phyloP scores from a whole-genome alignment of 176 grass and related monocot species.

The Otatea glauca region DNA sequence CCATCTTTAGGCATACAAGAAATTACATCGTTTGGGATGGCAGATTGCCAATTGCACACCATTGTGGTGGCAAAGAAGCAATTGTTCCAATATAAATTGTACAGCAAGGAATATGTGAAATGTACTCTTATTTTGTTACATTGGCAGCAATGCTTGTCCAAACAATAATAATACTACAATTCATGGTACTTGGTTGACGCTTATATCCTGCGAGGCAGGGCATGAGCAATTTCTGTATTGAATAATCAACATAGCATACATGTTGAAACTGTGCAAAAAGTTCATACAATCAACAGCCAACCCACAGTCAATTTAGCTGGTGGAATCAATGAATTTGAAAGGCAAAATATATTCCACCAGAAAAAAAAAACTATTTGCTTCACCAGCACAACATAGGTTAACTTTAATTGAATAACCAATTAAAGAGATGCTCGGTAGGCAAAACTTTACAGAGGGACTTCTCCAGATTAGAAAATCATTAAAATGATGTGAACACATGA shows the following conservation, averaged over 20 bases:
- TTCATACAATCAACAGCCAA: not conserved
- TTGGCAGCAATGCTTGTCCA: not conserved
- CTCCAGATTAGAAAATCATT: constrained; percentile 14
- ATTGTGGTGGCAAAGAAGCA: no score
- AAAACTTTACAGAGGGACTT: constrained; percentile 16
- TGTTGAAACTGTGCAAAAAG: not conserved
- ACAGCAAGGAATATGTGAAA: constrained; percentile 15
- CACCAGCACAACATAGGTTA: not conserved
- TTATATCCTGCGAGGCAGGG: constrained; percentile 2
- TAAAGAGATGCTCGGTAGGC: constrained; percentile 20
- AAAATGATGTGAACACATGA: constrained; percentile 19
- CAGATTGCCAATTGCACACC: no score
- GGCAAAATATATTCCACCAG: not conserved
- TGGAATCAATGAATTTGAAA: not conserved
- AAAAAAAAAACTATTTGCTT: not conserved
- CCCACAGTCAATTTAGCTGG: not conserved
- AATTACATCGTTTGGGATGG: no score
- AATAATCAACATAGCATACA: constrained; percentile 18
- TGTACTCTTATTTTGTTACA: not conserved
- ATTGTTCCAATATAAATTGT: no score
- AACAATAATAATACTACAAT: constrained; percentile 21
- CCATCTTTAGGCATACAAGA: no score
- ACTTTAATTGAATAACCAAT: constrained; percentile 2
- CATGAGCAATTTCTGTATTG: constrained; percentile 7
- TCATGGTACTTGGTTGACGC: not conserved